phyloP scores from a whole-genome alignment of 2,329 filamentous ascomycete species.

The Nakataea oryzae region DNA sequence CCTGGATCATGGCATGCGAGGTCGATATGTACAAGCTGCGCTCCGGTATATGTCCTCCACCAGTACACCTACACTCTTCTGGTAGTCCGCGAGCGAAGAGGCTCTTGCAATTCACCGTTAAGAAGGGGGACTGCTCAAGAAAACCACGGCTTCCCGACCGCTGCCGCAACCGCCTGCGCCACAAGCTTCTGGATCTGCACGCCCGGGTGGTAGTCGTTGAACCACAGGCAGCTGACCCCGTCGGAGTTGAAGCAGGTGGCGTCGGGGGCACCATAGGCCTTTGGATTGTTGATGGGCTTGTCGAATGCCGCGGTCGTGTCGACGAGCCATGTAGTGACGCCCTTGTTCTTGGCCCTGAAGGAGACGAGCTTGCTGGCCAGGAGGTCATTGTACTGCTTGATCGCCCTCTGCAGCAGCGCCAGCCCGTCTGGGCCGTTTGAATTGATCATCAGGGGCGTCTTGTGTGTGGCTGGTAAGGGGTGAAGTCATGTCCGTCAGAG shows the following conservation, averaged over 20 bases:
- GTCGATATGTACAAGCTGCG: no score
- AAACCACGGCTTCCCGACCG: not conserved
- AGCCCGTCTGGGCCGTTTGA: slow-evolving; percentile 8
- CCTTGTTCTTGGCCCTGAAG: slow-evolving; percentile 3
- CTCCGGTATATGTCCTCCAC: no score
- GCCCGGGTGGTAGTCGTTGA: slow-evolving; percentile 30
- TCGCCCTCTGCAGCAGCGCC: not conserved
- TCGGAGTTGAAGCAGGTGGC: slow-evolving; percentile 29
- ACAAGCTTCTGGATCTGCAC: slow-evolving; percentile 28
- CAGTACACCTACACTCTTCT: no score
- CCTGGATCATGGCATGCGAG: no score
- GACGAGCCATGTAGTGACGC: slow-evolving; percentile 16
- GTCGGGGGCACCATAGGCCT: slow-evolving; percentile 27
- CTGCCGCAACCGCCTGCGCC: slow-evolving; percentile 22
- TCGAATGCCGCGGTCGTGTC: slow-evolving; percentile 31
- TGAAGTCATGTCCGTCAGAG: not conserved
- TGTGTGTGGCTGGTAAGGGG: slow-evolving; percentile 27
- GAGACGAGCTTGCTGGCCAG: not conserved
- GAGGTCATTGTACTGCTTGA: slow-evolving; percentile 8
- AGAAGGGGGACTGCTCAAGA: no score
- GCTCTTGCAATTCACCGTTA: no score
- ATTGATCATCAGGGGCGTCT: slow-evolving; percentile 22
- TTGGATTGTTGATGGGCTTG: slow-evolving; percentile 28
- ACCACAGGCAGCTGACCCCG: slow-evolving; percentile 33
- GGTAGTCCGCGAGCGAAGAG: no score